Evolutionary conservation across 495 filamentous ascomycete genomes (phyloP).

Genomic region (Aspergillus bertholletiae): DNA sequence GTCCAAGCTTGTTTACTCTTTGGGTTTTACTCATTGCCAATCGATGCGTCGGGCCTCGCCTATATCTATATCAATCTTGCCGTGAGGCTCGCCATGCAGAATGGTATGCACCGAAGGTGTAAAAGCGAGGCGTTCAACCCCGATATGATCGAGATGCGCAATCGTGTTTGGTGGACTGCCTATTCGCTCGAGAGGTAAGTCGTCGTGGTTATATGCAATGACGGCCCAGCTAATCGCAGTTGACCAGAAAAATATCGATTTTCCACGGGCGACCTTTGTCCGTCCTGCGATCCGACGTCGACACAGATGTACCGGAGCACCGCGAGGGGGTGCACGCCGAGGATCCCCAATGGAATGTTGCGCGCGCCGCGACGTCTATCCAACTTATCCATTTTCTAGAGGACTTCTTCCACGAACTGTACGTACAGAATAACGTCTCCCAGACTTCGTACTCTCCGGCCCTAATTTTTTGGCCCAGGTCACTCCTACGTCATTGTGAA

Average conservation of each 20-base stretch:
- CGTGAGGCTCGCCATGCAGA: slow-evolving; percentile 37
- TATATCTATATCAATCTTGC: slow-evolving; percentile 37
- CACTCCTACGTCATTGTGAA: slow-evolving; percentile 13
- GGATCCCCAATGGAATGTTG: slow-evolving; percentile 1
- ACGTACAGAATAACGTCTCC: background rate
- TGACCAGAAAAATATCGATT: slow-evolving; percentile 19
- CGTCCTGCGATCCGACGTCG: slow-evolving; percentile 26
- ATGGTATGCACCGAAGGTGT: slow-evolving; percentile 40
- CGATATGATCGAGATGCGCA: slow-evolving; percentile 29
- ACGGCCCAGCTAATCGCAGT: background rate
- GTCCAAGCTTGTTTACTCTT: slow-evolving; percentile 39
- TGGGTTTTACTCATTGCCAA: slow-evolving; percentile 31
- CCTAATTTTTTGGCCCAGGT: too few species aligned
- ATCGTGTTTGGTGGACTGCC: slow-evolving; percentile 39
- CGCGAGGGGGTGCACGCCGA: slow-evolving; percentile 2
- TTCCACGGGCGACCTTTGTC: slow-evolving; percentile 38
- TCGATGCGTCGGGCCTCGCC: slow-evolving; percentile 35
- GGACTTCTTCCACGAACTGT: slow-evolving; percentile 25
- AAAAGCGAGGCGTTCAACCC: slow-evolving; percentile 19
- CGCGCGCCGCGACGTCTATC: slow-evolving; percentile 17
- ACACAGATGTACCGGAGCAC: slow-evolving; percentile 27
- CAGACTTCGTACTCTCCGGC: too few species aligned
- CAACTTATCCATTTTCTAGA: slow-evolving; percentile 24
- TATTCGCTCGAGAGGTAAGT: slow-evolving; percentile 33
- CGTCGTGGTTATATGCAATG: background rate